Base-by-base conservation (phyloP, 192 early-diverging fungal species). In the Coemansia reversa region DNA sequence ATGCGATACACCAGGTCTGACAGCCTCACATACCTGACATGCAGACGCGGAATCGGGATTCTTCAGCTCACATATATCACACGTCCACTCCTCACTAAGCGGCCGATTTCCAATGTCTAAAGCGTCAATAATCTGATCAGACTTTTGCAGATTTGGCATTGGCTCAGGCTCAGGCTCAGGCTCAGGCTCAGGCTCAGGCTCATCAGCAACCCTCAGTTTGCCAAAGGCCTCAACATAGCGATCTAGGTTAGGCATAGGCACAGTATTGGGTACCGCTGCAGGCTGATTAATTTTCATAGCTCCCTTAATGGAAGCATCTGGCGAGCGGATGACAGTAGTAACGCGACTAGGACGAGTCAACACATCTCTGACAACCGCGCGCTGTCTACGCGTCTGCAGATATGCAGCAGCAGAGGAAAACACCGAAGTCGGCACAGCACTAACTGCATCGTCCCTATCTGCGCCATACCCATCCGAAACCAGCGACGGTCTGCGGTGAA, bases 171-270 rank as follows among this genome's bases (percentile, higher is more conserved):
- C 29, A 7, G 22, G 51, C 42, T 19, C 24, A 12, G 60, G 22
- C 24, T 63, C 67, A 22, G 58, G 54, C 25, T 53, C 67, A 12
- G 50, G 51, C 7, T 33, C 58, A 2, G 61, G 50, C 23, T 59
- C 60, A 0, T 66, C 72, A 0, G 14, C 50, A 42, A 74, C 63
- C 61, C 65, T 70, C 18, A 80, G 55, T 59, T 68, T 80, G n/a
- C 72, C 72, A 68, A 80, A 80, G 23, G 65, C 67, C 62, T 65
- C 33, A 8, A 74, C 65, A 25, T 80, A 80, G 35, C 77, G 72
- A 22, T 74, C 67, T 28, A 80, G 54, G 32, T 80, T 74, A 5
- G 77, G 77, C 77, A 80, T 80, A 3, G 72, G 65, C 7, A n/a
- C 29, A 7, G 47, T 48, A 33, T 53, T 30, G 12, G 58, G 39